Conservation (phyloP, 805 yeast genomes). For the Candida ficus region DNA sequence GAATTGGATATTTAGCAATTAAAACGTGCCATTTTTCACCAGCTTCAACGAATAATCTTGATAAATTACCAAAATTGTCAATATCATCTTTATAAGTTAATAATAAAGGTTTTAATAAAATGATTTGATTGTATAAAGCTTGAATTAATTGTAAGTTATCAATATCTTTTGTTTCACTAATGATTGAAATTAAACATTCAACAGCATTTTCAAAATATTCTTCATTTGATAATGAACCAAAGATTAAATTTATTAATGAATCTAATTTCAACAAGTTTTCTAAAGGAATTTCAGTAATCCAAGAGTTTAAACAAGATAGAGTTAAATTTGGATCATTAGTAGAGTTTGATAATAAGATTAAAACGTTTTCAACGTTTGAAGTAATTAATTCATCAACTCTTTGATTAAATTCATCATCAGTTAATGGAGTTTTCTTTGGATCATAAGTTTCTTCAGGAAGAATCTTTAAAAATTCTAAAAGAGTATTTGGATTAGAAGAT, state of each 20-base stretch:
- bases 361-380: constrained; percentile 62
- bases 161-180: constrained; percentile 77
- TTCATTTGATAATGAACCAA: constrained; percentile 51
- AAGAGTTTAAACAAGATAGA: constrained; percentile 75
- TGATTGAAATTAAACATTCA: constrained; percentile 79
- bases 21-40: constrained; percentile 94
- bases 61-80: constrained; percentile 62
- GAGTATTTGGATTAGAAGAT: constrained; percentile 29
- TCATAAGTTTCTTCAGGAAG: constrained; percentile 89
- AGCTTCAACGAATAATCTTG: constrained; percentile 82
- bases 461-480: constrained; percentile 78
- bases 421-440: constrained; percentile 67
- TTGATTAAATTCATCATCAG: constrained; percentile 70
- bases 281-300: constrained; percentile 86
- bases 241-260: constrained; percentile 64
- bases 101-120: constrained; percentile 52
- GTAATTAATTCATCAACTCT: constrained; percentile 62
- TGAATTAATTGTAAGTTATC: constrained; percentile 57
- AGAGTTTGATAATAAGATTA: constrained; percentile 49
- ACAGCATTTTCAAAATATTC: constrained; percentile 78
- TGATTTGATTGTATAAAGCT: constrained; percentile 63
- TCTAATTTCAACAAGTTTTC: constrained; percentile 58
- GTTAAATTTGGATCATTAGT: constrained; percentile 35
- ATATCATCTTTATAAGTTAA: constrained; percentile 32
- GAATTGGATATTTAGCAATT: constrained; percentile 65